Conservation (phyloP, 2,329 filamentous ascomycete species). For the Trichoderma sp. region DNA sequence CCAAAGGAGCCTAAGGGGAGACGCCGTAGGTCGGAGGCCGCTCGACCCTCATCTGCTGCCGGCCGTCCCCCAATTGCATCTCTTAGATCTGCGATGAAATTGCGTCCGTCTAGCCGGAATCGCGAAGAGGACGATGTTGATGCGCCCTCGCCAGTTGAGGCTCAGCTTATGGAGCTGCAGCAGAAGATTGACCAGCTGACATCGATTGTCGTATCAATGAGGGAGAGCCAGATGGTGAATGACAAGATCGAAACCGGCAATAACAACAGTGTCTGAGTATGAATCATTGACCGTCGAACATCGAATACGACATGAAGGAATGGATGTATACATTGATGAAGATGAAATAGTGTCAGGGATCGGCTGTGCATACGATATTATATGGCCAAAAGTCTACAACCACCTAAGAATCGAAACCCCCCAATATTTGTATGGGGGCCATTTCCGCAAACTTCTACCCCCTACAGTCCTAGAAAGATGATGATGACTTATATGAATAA, state of each 20-base stretch:
- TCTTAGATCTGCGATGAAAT: slow-evolving; percentile 22
- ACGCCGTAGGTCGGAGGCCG: slow-evolving; percentile 25
- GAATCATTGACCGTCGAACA: not conserved
- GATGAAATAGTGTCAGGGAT: not conserved
- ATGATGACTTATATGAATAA: not conserved
- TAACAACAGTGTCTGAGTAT: not conserved
- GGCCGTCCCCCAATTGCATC: slow-evolving; percentile 17
- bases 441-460: not conserved
- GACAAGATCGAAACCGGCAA: not conserved
- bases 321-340: not conserved
- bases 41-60: slow-evolving; percentile 22
- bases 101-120: slow-evolving; percentile 23
- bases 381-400: not conserved
- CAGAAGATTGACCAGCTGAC: slow-evolving; percentile 60
- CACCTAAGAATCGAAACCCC: not conserved
- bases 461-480: not conserved
- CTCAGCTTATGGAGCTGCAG: slow-evolving; percentile 53
- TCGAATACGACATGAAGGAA: not conserved
- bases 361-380: not conserved
- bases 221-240: slow-evolving; percentile 32
- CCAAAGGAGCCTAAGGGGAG: slow-evolving; percentile 34
- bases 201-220: slow-evolving; percentile 49
- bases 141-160: slow-evolving; percentile 45
- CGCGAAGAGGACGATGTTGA: slow-evolving; percentile 37
- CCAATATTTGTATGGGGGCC: not conserved